These are phyloP conservation scores for Camelina hispida DNA, from an alignment of 345 rosid genomes.

Conservation along the genomic window DNA sequence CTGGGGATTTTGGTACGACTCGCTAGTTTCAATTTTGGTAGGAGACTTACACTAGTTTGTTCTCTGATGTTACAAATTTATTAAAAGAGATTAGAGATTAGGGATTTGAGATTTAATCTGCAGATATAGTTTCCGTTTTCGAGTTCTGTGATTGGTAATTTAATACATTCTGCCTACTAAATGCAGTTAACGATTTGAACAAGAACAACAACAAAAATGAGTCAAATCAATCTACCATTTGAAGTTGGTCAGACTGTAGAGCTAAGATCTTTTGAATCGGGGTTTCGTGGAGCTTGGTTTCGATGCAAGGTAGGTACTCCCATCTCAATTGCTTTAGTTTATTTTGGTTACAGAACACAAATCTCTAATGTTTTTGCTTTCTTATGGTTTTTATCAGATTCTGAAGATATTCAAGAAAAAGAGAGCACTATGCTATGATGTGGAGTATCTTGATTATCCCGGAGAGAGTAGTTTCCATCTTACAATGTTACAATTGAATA, in stretches of 20 bases:
- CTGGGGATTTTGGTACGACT: too few relatives aligned
- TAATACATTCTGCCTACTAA: background rate
- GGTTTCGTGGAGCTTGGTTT: conserved; percentile 90
- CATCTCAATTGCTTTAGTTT: background rate
- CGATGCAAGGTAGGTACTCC: conserved; percentile 65
- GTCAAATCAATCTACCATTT: conserved; percentile 41
- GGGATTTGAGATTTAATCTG: too few relatives aligned
- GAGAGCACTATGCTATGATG: conserved; percentile 4
- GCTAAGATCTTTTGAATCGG: conserved; percentile 50
- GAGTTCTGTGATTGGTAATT: background rate
- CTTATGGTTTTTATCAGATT: conserved; percentile 22
- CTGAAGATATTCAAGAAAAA: conserved; percentile 14
- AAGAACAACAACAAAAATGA: background rate
- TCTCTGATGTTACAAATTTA: too few relatives aligned
- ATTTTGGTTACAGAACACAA: background rate
- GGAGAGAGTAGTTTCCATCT: conserved; percentile 5
- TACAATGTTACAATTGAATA: background rate
- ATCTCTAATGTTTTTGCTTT: background rate
- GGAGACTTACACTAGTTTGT: too few relatives aligned
- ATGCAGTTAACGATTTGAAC: background rate
- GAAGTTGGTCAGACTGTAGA: conserved; percentile 60
- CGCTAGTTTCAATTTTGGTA: too few relatives aligned
- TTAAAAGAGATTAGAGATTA: too few relatives aligned
- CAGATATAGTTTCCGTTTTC: too few relatives aligned
- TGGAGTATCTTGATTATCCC: conserved; percentile 36